These are phyloP conservation scores for Escovopsis weberi DNA, from an alignment of 2,329 filamentous ascomycete species.

Conservation along the genomic window DNA sequence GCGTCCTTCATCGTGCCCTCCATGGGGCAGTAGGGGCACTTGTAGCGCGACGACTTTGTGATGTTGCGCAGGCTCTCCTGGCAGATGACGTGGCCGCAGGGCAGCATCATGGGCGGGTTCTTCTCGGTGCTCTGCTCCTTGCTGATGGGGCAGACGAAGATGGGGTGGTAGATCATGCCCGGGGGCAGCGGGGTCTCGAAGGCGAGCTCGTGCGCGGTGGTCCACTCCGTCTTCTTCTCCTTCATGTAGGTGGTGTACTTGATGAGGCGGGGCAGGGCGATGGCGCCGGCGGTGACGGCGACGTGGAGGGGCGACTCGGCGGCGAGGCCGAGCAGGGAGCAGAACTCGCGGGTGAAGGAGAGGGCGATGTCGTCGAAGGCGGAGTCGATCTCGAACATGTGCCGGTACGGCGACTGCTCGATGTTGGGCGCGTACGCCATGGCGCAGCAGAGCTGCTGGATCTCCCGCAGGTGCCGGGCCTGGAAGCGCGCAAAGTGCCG, in stretches of 20 bases:
- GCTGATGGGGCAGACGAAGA: slow-evolving; percentile 94
- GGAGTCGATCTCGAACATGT: slow-evolving; percentile 58
- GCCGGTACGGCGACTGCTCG: slow-evolving; percentile 59
- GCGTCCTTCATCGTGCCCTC: slow-evolving; percentile 71
- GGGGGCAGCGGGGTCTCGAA: slow-evolving; percentile 51
- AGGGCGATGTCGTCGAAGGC: slow-evolving; percentile 72
- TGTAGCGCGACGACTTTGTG: slow-evolving; percentile 68
- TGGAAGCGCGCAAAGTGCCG: slow-evolving; percentile 62
- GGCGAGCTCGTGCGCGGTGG: slow-evolving; percentile 75
- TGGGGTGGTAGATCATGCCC: slow-evolving; percentile 70
- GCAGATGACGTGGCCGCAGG: slow-evolving; percentile 88
- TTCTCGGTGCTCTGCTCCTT: slow-evolving; percentile 89
- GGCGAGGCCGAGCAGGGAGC: slow-evolving; percentile 74
- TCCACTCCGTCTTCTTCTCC: slow-evolving; percentile 88
- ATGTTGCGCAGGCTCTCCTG: slow-evolving; percentile 68
- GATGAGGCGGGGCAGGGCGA: slow-evolving; percentile 75
- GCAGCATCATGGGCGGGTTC: slow-evolving; percentile 94
- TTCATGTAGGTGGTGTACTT: slow-evolving; percentile 83
- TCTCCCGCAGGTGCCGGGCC: slow-evolving; percentile 59
- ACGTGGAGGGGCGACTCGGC: slow-evolving; percentile 89
- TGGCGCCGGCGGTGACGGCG: slow-evolving; percentile 79
- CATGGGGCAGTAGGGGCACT: slow-evolving; percentile 89
- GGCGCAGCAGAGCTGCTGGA: slow-evolving; percentile 67
- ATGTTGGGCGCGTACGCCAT: slow-evolving; percentile 70
- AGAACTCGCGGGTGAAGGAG: slow-evolving; percentile 92